Evolutionary conservation across 345 rosid genomes (phyloP).

Genomic region (Eucalyptus caleyi): DNA sequence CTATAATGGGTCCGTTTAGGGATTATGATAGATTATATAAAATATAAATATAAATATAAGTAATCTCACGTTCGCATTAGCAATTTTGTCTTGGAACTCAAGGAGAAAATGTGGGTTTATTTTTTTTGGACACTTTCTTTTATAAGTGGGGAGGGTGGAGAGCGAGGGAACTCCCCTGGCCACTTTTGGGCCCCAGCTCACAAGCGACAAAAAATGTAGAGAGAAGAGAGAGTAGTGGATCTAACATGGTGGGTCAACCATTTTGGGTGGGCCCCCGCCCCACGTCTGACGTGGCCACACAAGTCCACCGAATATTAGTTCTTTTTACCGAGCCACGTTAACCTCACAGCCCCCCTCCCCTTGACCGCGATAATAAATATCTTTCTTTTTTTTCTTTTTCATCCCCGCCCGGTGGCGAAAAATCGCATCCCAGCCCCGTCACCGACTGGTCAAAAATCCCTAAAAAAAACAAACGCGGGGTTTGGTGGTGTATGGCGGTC

Average conservation of each 20-base stretch:
- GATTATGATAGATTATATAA: too few species aligned
- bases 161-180: background rate
- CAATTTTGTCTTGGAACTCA: background rate
- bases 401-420: background rate
- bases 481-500: background rate
- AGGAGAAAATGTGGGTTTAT: background rate
- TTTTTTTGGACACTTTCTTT: background rate
- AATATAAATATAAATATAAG: too few species aligned
- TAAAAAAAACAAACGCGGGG: background rate
- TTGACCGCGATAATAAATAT: background rate
- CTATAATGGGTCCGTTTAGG: too few species aligned
- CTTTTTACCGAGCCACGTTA: background rate
- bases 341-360: background rate
- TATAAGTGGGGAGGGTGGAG: background rate
- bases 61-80: background rate
- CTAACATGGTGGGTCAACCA: constrained; percentile 35
- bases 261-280: constrained; percentile 9
- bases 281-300: constrained; percentile 34
- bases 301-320: background rate
- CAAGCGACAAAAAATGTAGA: constrained; percentile 8
- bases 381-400: too few species aligned
- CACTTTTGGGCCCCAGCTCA: background rate
- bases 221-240: background rate
- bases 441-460: background rate
- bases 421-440: background rate